Base-by-base conservation (phyloP, 2,329 filamentous ascomycete species). In the Fusarium sp. region DNA sequence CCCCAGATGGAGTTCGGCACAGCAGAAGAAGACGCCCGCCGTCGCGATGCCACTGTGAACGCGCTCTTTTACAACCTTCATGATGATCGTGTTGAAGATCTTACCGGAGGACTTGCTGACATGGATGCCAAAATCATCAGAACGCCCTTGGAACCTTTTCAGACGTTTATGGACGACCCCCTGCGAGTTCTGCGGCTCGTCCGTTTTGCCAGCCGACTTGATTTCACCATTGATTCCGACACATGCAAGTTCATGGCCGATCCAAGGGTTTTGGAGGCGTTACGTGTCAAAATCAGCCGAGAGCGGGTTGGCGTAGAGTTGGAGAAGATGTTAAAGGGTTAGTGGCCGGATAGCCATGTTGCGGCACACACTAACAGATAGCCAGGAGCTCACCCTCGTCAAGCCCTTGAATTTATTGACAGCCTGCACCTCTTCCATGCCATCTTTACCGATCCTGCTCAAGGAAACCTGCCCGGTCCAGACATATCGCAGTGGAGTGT, bases 51-150 rank as follows among this genome's bases (percentile, higher is more conserved):
- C 23, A 98, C 94, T 1, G 90, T 98, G 66, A 99, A 99, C 78
- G 93, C 96, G 25, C 88, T 99, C 68, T 98, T 98, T 81, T 98
- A 96, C 84, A 98, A 98, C 74, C 83, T 99, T 41, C 90, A 94
- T 75, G 93, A 91, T 2, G 87, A 88, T 34, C 75, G 86, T 62
- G 87, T 98, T 37, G 95, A 98, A 79, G 96, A 99, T 78, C 92
- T 97, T 66, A 97, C 93, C 0, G 87, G 87, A 10, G 95, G 96
- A 0, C 82, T 97, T 37, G 77, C 86, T 10, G 95, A 98, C 76
- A 89, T 98, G 88, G 79, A 85, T 34, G 82, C 84, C 3, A 87
- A 88, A 65, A 82, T 94, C 51, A 94, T 99, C 69, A 87, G 92
- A 56, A 98, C 96, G 5, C 95, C 95, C 1, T 81, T 98, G 43